Evolutionary conservation across 1,284 basidiomycete species (phyloP), one percentile per base, ranked within the genome.

Genomic region (Volvariella surrecta): DNA sequence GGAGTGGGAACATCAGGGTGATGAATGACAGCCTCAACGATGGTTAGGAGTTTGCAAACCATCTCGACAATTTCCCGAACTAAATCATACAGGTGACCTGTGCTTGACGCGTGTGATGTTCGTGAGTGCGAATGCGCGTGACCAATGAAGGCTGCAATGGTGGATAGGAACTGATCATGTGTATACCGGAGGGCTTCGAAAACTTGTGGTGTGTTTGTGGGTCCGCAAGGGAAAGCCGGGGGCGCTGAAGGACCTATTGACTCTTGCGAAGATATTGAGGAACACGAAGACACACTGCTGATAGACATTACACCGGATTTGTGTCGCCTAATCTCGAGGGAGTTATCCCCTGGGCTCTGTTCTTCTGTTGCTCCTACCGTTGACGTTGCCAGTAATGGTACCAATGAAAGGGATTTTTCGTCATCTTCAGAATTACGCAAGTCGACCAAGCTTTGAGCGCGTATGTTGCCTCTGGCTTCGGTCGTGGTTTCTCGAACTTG

Each of bases 101-200:
- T 95, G 49, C 83, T 89, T 6, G 91, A 90, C 0, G 93, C 89
- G 61, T 96, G 91, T 15, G 88, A 88, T 18, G 79, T 71, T 42
- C 88, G 81, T 15, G 89, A 85, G 67, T 98, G 90, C 11, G 89
- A 89, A 58, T 99, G 94, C 1, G 92, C 88, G 56, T 97, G 93
- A 1, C 94, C 94, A 54, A 99, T 95, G 61, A 99, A 94, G 2
- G 93, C 93, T 9, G 95, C 94, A 54, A 97, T 91, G 13, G 90
- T 89, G 3, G 91, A 95, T 4, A 97, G 70, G 50, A 96, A 86
- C 47, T 87, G 80, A 56, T 95, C 91, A 59, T 95, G 90, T 8
- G 89, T 88, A 42, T 71, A 62, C 16, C 82, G 79, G 20, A 90
- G 68, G 3, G 77, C 74, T 43, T 83, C 80, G 60, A 84, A 71